Conservation (phyloP, 495 filamentous ascomycete genomes). For the Poronia punctata region DNA sequence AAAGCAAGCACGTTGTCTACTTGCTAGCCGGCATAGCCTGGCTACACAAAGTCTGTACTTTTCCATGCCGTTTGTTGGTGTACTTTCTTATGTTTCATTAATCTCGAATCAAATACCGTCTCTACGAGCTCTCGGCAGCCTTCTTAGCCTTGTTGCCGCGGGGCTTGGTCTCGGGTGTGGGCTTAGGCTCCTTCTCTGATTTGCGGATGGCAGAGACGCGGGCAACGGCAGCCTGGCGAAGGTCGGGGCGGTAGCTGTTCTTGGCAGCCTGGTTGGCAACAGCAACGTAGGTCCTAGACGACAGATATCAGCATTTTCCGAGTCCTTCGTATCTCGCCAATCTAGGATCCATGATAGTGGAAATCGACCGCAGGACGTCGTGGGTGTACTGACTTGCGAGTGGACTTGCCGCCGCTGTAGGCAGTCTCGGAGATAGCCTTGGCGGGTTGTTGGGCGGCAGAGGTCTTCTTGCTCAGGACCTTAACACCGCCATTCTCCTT, state of each 20-base stretch:
- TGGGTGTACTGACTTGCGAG: slow-evolving; percentile 67
- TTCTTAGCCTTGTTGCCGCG: slow-evolving; percentile 77
- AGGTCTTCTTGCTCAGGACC: slow-evolving; percentile 78
- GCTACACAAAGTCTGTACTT: slow-evolving; percentile 1
- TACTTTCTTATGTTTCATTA: slow-evolving; percentile 8
- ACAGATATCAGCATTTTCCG: slow-evolving; percentile 18
- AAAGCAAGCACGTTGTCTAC: slow-evolving; percentile 14
- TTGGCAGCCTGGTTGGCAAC: slow-evolving; percentile 75
- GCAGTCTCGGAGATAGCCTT: slow-evolving; percentile 54
- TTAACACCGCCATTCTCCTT: slow-evolving; percentile 61
- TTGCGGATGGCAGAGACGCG: slow-evolving; percentile 80
- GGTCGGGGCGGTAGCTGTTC: slow-evolving; percentile 76
- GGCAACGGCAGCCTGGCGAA: slow-evolving; percentile 79
- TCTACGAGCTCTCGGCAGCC: slow-evolving; percentile 47
- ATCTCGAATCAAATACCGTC: slow-evolving; percentile 16
- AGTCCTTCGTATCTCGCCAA: neutral
- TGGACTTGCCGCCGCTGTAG: slow-evolving; percentile 60
- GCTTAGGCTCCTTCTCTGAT: slow-evolving; percentile 74
- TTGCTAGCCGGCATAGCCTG: slow-evolving; percentile 15
- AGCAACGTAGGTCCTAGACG: slow-evolving; percentile 72
- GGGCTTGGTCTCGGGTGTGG: slow-evolving; percentile 60
- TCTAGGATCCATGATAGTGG: neutral
- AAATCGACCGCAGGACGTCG: neutral
- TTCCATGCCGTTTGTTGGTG: slow-evolving; percentile 10
- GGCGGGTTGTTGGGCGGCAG: slow-evolving; percentile 60